Evolutionary conservation across 2,329 filamentous ascomycete genomes (phyloP), one percentile per base, ranked within the genome.

Genomic region (Plenodomus biglobosus): DNA sequence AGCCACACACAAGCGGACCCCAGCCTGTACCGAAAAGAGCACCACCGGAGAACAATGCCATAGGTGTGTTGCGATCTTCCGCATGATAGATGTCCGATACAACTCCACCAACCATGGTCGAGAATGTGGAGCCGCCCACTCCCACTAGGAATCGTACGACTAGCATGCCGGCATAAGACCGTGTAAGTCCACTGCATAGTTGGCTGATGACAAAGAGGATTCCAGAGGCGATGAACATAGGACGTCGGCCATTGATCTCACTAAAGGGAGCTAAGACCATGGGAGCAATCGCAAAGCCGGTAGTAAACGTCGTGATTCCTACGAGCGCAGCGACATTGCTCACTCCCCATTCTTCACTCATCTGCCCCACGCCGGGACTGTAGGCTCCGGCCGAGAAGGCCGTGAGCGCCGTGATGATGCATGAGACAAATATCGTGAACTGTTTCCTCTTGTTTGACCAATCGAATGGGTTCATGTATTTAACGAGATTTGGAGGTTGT

Each of bases 21-120:
- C 87, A 74, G 0, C 90, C 90, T 0, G 90, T 95, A 0, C 90
- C 92, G 8, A 87, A 79, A 0, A 96, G 75, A 0, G 90, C 91
- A 3, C 79, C 78, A 0, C 87, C 89, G n/a, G 87, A 87, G 69
- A 95, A 96, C 0, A 95, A 68, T 0, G 90, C 86, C 92, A 96
- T 96, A 0, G 92, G 88, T 0, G 87, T 90, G 61, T 96, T 96
- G 27, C 92, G 80, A 38, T 88, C 85, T 50, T 88, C 76, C 8
- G 88, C 84, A 40, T 86, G 82, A 74, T 91, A 96, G 49, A 96
- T 82, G 64, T 96, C 92, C 42, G 87, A 87, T 35, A 96, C 86
- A 3, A 96, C 88, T 3, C 92, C 92, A n/a, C 92, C 92, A 0
- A 95, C 87, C 80, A 96, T 92, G 18, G 90, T 94, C 38, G 87